These are phyloP conservation scores for Rhododendron molle DNA, from an alignment of 148 eudicot species.

Conservation along the genomic window DNA sequence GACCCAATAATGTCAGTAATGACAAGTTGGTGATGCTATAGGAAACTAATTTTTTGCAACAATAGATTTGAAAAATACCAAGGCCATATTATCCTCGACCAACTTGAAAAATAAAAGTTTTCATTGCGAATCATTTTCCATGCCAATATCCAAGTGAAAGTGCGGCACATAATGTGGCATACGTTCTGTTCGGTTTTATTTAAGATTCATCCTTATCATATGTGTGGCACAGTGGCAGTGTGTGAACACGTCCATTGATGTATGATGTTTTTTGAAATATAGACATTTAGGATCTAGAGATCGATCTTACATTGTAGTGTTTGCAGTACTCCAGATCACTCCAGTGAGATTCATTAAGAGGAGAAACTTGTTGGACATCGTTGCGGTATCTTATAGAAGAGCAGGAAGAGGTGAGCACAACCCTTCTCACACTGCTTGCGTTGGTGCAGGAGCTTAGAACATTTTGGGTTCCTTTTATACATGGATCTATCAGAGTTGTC, in stretches of 20 bases:
- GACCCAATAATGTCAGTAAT: background rate
- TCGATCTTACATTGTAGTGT: conserved; percentile 47
- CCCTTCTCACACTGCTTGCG: conserved; percentile 56
- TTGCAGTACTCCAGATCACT: conserved; percentile 81
- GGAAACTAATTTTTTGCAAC: background rate
- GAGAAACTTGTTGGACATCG: conserved; percentile 48
- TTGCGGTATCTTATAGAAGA: conserved; percentile 71
- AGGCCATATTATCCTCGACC: background rate
- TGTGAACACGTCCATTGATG: background rate
- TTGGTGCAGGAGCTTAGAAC: conserved; percentile 76
- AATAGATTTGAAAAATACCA: background rate
- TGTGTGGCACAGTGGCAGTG: background rate
- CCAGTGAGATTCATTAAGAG: conserved; percentile 93
- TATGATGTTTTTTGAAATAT: background rate
- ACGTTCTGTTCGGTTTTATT: background rate
- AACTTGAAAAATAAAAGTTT: background rate
- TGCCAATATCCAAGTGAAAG: background rate
- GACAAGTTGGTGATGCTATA: background rate
- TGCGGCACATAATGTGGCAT: background rate
- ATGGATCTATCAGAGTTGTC: conserved; percentile 68
- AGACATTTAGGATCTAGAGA: background rate
- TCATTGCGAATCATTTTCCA: background rate
- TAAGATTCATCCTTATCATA: background rate
- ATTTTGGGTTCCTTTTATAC: conserved; percentile 77
- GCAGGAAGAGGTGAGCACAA: conserved; percentile 89